Evolutionary conservation across 192 early-diverging fungal species (phyloP), one percentile per base, ranked within the genome.

Genomic region (Coemansia guatemalensis): DNA sequence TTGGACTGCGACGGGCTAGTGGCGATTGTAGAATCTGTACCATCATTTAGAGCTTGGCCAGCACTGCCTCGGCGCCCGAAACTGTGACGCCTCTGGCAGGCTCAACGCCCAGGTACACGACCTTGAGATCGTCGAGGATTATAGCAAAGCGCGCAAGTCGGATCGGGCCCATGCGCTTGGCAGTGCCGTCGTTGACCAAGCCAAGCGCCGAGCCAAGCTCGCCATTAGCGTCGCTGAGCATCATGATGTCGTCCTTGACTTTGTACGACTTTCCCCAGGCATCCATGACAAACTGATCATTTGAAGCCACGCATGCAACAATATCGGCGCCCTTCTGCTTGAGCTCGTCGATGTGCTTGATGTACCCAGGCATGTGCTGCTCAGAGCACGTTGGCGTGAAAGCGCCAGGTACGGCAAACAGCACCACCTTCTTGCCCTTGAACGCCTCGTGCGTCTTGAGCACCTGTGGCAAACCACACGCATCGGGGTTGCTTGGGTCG

Each of bases 181-280:
- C 79, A 21, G 84, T 85, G 58, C 84, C 75, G 64, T 89, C 85
- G 41, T 69, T 68, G 52, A 69, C 69, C 32, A 93, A 79, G 29
- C 92, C 92, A 8, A 91, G 80, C n/a, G 86, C 85, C 23, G 71
- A 71, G 23, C 83, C 81, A 41, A 90, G 89, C 20, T 83, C 84
- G 58, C 82, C 87, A 70, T 87, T 89, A 35, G 87, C 90, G 67
- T 93, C 92, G 30, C 88, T 87, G 57, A 88, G 85, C 88, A 93
- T 89, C 57, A 77, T 54, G 51, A 82, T 74, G 47, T 61, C 56
- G 60, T 82, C 76, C 60, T 78, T 66, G 74, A 75, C 74, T 32
- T 56, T 62, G 73, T 75, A 60, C 22, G 62, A 60, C 62, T 81
- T 81, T 39, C 71, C 84, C 86, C 86, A 84, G 23, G 84, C 81